Conservation (phyloP, 2,329 filamentous ascomycete genomes). For the Scytalidium lignicola region DNA sequence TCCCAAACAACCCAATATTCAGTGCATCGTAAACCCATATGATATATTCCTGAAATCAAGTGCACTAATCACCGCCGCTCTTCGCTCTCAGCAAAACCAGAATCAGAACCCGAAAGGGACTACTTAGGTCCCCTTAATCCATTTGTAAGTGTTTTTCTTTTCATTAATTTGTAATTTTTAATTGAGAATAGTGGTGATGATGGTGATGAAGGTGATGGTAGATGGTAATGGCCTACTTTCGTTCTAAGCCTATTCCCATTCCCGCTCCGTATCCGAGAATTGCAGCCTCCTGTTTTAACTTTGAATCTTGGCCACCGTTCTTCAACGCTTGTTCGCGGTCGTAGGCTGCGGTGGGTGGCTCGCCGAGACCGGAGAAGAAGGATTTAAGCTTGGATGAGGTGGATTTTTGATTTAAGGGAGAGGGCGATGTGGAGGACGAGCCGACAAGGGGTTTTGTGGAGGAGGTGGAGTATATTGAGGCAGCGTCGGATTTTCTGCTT, state of each 20-base stretch:
- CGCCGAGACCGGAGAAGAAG: constrained; percentile 11
- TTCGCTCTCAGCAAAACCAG: no score
- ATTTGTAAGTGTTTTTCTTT: no score
- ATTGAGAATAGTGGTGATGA: no score
- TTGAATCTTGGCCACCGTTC: not conserved
- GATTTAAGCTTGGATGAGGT: constrained; percentile 11
- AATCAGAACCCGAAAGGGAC: no score
- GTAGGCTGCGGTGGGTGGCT: constrained; percentile 14
- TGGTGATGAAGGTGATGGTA: no score
- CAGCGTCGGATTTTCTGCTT: not conserved
- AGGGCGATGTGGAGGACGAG: not conserved
- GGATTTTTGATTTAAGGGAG: not conserved
- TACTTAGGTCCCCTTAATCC: no score
- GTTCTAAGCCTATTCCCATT: not conserved
- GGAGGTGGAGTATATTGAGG: constrained; percentile 6
- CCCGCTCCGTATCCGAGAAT: not conserved
- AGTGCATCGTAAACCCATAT: no score
- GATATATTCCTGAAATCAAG: no score
- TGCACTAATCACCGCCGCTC: no score
- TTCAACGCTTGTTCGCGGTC: constrained; percentile 11
- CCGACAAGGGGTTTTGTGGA: not conserved
- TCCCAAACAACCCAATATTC: no score
- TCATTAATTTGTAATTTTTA: no score
- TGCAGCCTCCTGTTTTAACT: not conserved
- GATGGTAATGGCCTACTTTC: not conserved